Conservation (phyloP, 1,284 basidiomycete species). For the Peniophora sp. region DNA sequence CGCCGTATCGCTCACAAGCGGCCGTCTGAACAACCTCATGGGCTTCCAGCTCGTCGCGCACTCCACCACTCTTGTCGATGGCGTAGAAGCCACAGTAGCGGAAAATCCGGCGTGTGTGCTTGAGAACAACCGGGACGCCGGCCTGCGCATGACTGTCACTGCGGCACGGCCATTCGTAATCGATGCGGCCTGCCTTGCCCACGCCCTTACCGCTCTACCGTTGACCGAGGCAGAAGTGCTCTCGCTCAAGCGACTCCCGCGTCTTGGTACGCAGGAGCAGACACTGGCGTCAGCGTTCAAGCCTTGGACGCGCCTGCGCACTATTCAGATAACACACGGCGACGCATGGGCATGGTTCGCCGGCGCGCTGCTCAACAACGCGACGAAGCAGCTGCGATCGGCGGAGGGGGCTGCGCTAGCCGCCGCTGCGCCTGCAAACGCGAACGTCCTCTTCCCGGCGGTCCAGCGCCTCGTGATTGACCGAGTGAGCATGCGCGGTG, state of each 20-base stretch:
- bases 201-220: background rate
- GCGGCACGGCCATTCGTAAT: background rate
- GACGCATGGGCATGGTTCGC: background rate
- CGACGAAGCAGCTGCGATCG: background rate
- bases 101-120: background rate
- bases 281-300: background rate
- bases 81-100: background rate
- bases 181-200: background rate
- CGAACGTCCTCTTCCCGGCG: background rate
- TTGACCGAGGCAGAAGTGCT: background rate
- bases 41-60: background rate
- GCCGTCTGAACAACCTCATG: background rate
- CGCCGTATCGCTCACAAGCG: background rate
- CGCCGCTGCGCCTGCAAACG: background rate
- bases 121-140: background rate
- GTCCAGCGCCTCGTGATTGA: background rate
- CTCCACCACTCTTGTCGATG: background rate
- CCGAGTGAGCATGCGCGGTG: background rate
- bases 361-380: background rate
- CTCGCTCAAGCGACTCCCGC: background rate
- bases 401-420: background rate
- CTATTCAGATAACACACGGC: background rate
- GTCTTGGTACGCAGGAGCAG: background rate
- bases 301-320: background rate
- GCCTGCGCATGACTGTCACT: background rate